Evolutionary conservation across 495 filamentous ascomycete species (phyloP).

Genomic region (Lepraria neglecta): DNA sequence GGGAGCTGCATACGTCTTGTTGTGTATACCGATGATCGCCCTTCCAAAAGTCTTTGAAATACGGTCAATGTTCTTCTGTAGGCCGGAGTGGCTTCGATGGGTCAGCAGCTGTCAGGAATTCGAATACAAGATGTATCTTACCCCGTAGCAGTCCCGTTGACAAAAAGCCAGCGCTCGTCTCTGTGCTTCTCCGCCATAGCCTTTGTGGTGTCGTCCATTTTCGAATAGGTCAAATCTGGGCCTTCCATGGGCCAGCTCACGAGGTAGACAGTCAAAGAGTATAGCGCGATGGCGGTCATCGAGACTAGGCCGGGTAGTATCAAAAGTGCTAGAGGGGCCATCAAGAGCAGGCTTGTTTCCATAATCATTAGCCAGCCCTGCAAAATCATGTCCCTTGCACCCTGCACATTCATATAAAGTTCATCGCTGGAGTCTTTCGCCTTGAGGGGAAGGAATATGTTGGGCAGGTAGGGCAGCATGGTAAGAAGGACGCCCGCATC

Average conservation of each 20-base stretch:
- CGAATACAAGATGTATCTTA: slow-evolving; percentile 31
- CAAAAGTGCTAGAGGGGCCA: slow-evolving; percentile 20
- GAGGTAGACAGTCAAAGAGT: slow-evolving; percentile 15
- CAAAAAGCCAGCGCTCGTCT: slow-evolving; percentile 66
- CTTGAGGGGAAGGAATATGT: slow-evolving; percentile 18
- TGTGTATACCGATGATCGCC: slow-evolving; percentile 73
- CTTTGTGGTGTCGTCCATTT: slow-evolving; percentile 12
- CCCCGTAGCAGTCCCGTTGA: slow-evolving; percentile 65
- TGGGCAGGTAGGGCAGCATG: slow-evolving; percentile 22
- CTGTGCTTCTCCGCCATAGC: slow-evolving; percentile 24
- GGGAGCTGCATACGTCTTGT: slow-evolving; percentile 51
- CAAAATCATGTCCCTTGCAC: slow-evolving; percentile 17
- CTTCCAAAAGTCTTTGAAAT: slow-evolving; percentile 69
- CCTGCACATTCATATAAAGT: slow-evolving; percentile 1
- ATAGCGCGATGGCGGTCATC: slow-evolving; percentile 4
- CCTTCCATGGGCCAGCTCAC: slow-evolving; percentile 23
- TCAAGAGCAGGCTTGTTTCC: slow-evolving; percentile 16
- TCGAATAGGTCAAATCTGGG: slow-evolving; percentile 18
- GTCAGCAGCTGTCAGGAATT: slow-evolving; percentile 4
- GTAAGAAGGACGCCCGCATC: slow-evolving; percentile 22
- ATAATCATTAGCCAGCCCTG: slow-evolving; percentile 23
- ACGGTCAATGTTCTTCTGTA: slow-evolving; percentile 64
- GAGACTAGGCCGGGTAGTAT: slow-evolving; percentile 23
- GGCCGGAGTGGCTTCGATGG: slow-evolving; percentile 46
- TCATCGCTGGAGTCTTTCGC: slow-evolving; percentile 14